These are phyloP conservation scores for Dunaliella sp. DNA, from an alignment of 139 green algal species.

Conservation along the genomic window DNA sequence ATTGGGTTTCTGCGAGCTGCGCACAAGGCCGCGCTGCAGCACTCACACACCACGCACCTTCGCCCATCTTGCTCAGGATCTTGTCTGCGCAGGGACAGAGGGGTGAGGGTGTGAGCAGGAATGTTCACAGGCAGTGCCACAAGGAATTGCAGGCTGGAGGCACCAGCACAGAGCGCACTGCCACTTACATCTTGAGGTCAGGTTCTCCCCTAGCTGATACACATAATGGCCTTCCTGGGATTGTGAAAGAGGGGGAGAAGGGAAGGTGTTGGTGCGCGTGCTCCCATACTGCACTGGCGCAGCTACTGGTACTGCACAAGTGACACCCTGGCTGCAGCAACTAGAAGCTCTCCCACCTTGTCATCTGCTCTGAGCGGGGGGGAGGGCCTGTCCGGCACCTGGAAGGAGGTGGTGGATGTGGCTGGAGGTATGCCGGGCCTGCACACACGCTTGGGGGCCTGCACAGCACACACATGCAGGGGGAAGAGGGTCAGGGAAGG, in stretches of 20 bases:
- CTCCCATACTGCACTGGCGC: not conserved
- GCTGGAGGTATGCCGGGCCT: conserved; percentile 51
- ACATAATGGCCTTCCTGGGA: conserved; percentile 80
- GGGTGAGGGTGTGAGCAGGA: not conserved
- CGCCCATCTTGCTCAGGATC: conserved; percentile 90
- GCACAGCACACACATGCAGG: no score
- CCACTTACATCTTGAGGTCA: conserved; percentile 75
- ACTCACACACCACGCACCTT: conserved; percentile 71
- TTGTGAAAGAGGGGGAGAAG: not conserved
- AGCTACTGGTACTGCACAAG: not conserved
- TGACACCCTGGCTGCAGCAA: not conserved
- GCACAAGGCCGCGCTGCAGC: not conserved
- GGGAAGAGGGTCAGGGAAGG: no score
- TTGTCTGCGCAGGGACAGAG: conserved; percentile 69
- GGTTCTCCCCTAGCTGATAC: conserved; percentile 82
- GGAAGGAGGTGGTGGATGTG: conserved; percentile 42
- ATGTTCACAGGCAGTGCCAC: not conserved
- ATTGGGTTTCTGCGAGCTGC: not conserved
- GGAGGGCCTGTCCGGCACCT: conserved; percentile 49
- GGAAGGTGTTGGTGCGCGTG: not conserved
- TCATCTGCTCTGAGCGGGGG: conserved; percentile 57
- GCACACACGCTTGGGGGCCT: conserved; percentile 17
- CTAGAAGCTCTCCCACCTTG: conserved; percentile 40
- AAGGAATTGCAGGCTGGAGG: not conserved
- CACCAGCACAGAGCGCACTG: not conserved